Evolutionary conservation across 805 yeast species (phyloP).

Genomic region (Candida suzukii): DNA sequence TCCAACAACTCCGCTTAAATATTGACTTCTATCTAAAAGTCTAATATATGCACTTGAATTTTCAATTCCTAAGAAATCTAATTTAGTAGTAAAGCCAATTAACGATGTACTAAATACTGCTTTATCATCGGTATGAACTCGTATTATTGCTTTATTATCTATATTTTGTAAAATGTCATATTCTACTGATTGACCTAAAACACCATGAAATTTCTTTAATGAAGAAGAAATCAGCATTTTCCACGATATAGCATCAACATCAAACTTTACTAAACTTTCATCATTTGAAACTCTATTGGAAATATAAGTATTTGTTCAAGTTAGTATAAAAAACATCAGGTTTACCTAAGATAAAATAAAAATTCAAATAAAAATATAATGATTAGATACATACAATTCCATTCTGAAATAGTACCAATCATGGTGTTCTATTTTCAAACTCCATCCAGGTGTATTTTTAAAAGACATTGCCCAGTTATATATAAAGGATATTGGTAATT

Average conservation of each 20-base stretch:
- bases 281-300: not conserved
- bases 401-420: conserved; percentile 12
- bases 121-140: conserved; percentile 17
- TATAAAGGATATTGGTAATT: too few species aligned
- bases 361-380: not conserved
- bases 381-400: conserved; percentile 7
- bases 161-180: conserved; percentile 15
- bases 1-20: conserved; percentile 17
- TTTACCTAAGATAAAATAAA: not conserved
- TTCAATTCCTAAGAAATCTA: conserved; percentile 5
- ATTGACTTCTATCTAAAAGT: conserved; percentile 12
- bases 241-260: conserved; percentile 18
- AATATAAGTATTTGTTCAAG: not conserved
- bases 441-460: too few species aligned
- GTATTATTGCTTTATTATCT: conserved; percentile 8
- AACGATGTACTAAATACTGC: conserved; percentile 11
- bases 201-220: conserved; percentile 17
- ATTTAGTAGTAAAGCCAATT: conserved; percentile 6
- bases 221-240: conserved; percentile 15
- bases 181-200: conserved; percentile 19
- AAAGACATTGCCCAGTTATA: too few species aligned
- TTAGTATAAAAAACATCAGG: too few species aligned
- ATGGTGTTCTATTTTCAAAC: not conserved
- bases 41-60: conserved; percentile 5
- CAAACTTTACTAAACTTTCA: not conserved